A percentile compares a stretch with the other conserved stretches of the same genome.
phyloP scores from a whole-genome alignment of 2,329 filamentous ascomycete genomes.

The Anthostomella pinea region DNA sequence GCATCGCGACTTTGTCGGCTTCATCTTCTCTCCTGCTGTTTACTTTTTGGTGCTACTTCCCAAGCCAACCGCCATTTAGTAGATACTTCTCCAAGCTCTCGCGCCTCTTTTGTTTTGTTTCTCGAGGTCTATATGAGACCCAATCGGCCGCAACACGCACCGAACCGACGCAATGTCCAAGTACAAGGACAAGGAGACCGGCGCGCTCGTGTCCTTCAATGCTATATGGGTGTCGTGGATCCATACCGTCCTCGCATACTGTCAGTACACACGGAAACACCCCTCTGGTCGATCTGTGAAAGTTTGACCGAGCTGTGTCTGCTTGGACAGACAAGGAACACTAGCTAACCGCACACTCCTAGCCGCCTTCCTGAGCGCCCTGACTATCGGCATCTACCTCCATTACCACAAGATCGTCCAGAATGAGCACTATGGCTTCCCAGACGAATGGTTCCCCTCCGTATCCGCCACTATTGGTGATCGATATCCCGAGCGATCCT shows the following conservation, averaged over 20 bases:
- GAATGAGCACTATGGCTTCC: conserved; percentile 94
- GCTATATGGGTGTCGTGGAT: conserved; percentile 88
- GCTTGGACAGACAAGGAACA: no score
- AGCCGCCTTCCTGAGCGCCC: conserved; percentile 84
- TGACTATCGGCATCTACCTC: conserved; percentile 74
- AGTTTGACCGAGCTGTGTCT: no score
- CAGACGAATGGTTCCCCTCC: conserved; percentile 94
- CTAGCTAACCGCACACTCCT: no score
- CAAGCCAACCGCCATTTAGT: no score
- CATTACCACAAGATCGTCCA: conserved; percentile 97
- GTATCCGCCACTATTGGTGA: conserved; percentile 97
- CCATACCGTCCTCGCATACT: conserved; percentile 81
- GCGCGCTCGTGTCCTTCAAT: conserved; percentile 64
- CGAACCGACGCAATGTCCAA: conserved; percentile 20
- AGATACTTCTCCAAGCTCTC: no score
- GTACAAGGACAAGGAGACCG: conserved; percentile 64
- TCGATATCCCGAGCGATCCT: conserved; percentile 90
- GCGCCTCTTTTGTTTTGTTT: not conserved
- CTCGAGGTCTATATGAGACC: no score
- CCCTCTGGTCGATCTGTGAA: not conserved
- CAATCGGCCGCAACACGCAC: not conserved
- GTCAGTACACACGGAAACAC: conserved; percentile 43
- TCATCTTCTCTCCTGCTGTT: no score
- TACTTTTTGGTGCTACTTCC: no score
- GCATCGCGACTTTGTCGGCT: no score